Evolutionary conservation across 169 alveolate species (phyloP).

Genomic region (Eimeria praecox): DNA sequence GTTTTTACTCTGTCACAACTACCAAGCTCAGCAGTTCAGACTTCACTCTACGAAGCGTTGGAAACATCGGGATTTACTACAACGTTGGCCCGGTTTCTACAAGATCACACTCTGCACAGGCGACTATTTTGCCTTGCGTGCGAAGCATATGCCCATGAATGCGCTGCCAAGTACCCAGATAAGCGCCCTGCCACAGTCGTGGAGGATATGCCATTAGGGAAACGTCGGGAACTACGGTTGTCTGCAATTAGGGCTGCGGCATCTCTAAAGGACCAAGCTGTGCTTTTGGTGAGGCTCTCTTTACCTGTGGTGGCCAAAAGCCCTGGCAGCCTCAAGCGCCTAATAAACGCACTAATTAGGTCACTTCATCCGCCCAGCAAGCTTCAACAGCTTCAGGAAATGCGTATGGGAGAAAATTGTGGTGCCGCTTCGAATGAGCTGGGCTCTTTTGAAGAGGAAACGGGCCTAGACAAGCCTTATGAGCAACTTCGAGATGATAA

Average conservation of each 20-base stretch:
- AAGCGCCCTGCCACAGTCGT: neutral
- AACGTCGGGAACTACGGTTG: constrained; percentile 53
- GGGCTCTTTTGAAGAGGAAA: neutral
- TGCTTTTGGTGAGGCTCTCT: neutral
- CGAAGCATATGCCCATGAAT: constrained; percentile 15
- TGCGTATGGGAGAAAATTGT: neutral
- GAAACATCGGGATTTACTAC: constrained; percentile 1
- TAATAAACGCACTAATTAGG: neutral
- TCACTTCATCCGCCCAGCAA: constrained; percentile 53
- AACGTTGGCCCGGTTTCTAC: neutral
- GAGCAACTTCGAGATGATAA: neutral
- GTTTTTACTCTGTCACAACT: neutral
- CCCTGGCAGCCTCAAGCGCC: neutral
- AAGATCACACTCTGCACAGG: constrained; percentile 19
- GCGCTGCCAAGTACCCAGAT: constrained; percentile 46
- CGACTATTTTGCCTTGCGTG: constrained; percentile 31
- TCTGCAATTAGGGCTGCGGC: constrained; percentile 47
- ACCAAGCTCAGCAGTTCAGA: neutral
- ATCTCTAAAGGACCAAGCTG: constrained; percentile 36
- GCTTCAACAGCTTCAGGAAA: constrained; percentile 8
- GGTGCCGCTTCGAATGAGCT: neutral
- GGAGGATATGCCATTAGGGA: constrained; percentile 63
- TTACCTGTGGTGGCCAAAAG: neutral
- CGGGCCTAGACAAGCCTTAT: neutral
- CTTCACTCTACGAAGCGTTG: neutral